Evolutionary conservation across 352 stramenopile genomes (phyloP), one percentile per base, ranked within the genome.

Genomic region (Pythium pyrilobum): DNA sequence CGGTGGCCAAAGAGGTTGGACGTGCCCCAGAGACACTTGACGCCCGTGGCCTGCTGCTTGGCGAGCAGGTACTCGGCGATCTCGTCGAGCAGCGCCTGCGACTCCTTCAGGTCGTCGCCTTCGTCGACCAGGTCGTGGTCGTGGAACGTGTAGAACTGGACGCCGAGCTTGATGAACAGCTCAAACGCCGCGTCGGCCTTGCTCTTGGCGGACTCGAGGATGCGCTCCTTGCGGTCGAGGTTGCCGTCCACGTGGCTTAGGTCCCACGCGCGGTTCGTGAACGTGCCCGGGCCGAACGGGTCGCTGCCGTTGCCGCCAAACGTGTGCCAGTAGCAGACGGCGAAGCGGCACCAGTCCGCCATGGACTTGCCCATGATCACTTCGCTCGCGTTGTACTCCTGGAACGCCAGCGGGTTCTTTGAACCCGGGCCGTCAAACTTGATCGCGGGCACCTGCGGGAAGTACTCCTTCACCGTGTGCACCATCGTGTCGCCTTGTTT

Each of bases 241-340:
- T 7, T n/a, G 7, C 16, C 40, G 5, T 47, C 40, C 40, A 36
- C 34, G 25, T 36, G 40, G 13, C 24, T 4, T 1, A 36, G 24
- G 25, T 47, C 34, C 40, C 40, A 47, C 24, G 34, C 24, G 40
- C 40, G 40, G 40, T 47, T 47, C 20, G n/a, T 29, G 25, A 33
- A 47, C 8, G 40, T 47, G 24, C 34, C 40, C 1, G 24, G 24
- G 8, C 40, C 40, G n/a, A 47, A 47, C 24, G 40, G 40, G 27
- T 47, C 40, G 5, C 24, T 12, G 24, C 40, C 40, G 13, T 23
- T 47, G 40, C 34, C 34, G 40, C 40, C 40, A 28, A 47, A 47
- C 24, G 40, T 47, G 40, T 47, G 40, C 40, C 40, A 47, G 40
- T 47, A 47, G 40, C 40, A 47, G 24, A 47, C 40, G 25, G 40